Base-by-base conservation (phyloP, 192 early-diverging fungal species). In the Coemansia sp. region DNA sequence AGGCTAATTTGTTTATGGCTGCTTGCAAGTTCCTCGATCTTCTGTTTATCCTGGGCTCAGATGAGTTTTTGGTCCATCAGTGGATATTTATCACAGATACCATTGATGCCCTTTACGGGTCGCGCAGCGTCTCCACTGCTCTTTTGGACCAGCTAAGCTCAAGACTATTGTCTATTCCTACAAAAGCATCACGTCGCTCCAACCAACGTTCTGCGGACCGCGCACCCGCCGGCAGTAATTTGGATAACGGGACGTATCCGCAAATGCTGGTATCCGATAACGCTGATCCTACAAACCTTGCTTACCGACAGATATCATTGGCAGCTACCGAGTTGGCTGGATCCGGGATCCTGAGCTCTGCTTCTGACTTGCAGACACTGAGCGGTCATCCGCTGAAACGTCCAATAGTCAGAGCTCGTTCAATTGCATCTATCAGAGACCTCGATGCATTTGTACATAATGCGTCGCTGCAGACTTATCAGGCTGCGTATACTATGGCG, bases 31-130 rank as follows among this genome's bases (percentile, higher is more conserved):
- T 94, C 68, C 67, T 97, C 45, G 95, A 97, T 63, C 69, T 94
- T 40, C 45, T 95, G 48, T 85, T 92, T 66, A 82, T 91, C 10
- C 85, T 97, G 6, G 90, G 88, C 55, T 86, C 89, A n/a, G 91
- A 92, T 33, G 86, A 89, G 33, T 95, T 94, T 62, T 88, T 94
- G 71, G 85, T 93, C 45, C 92, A 94, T 64, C 92, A 97, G 84
- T 97, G 95, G 95, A 93, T 97, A 14, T 97, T 97, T 65, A 90
- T 95, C 55, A 86, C 88, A 2, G 94, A 97, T 56, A 92, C 92
- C 4, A 83, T 92, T 22, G 92, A 93, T 32, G 84, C 88, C 6
- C 76, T 89, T 22, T 82, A 84, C 55, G 73, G 80, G 17, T 66
- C 66, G 28, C 83, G 84, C 48, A 82, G 72, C 32, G 83, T 76